Evolutionary conservation across 306 rosid genomes (phyloP), one percentile per base, ranked within the genome.

Genomic region (Parietaria judaica): DNA sequence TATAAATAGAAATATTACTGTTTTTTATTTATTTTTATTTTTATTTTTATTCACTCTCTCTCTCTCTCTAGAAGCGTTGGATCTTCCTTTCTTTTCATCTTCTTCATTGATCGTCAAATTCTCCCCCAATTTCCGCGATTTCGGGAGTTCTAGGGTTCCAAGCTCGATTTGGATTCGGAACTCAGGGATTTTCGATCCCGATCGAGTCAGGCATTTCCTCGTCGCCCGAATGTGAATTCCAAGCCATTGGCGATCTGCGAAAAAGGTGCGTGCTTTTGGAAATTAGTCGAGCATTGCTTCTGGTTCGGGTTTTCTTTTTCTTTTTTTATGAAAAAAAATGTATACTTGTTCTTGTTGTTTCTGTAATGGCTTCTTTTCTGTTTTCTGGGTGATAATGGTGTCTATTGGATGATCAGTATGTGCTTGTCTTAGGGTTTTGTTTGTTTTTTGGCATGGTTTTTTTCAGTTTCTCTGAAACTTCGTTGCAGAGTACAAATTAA

Each of bases 81-180:
- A 23, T 58, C 52, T 16, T 44, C 14, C 5, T 34, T 11, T 10
- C 41, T 16, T 65, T 14, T 66, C 23, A 7, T 35, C 45, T 36
- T 15, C 2, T 41, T 56, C 46, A 45, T 46, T 36, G 3, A 36
- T 38, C 14, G 17, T 16, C 11, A 23, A n/a, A 56, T 54, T 56
- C 71, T 34, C 36, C 70, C 65, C 77, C 79, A 70, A 72, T 68
- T 58, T 76, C 72, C 47, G 65, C 31, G 58, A 83, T 78, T 23
- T 67, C 39, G 51, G 67, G 58, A 76, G 66, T 71, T 76, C 78
- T 84, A 86, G 97, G 92, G 89, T 82, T 80, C 78, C 76, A 58
- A 66, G 49, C 56, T 61, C 70, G 69, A 58, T 72, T 71, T 58
- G 63, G 64, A 36, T 61, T 11, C 51, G 17, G 13, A 63, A 61